phyloP scores from a whole-genome alignment of 768 basidiomycete species.

The Suillus discolor region DNA sequence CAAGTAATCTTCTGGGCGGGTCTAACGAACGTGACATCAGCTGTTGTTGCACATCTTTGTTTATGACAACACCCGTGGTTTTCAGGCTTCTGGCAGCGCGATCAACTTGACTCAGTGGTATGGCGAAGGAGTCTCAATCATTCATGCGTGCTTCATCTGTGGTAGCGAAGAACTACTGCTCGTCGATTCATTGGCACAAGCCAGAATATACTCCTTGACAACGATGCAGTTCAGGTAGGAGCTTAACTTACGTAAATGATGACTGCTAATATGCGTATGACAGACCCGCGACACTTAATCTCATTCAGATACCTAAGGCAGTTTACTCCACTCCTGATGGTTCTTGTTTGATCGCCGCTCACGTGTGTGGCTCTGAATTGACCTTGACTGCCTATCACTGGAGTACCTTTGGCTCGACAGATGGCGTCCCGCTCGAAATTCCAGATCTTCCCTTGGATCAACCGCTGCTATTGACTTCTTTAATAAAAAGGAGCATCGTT shows the following conservation, averaged over 20 bases:
- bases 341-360: slow-evolving; percentile 48
- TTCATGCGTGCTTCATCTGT: slow-evolving; percentile 44
- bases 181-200: slow-evolving; percentile 45
- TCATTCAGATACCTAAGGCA: slow-evolving; percentile 36
- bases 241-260: neutral
- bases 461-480: slow-evolving; percentile 42
- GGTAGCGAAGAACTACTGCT: slow-evolving; percentile 56
- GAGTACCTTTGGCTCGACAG: slow-evolving; percentile 55
- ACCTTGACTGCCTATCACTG: slow-evolving; percentile 51
- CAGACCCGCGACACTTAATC: slow-evolving; percentile 48
- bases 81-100: slow-evolving; percentile 44
- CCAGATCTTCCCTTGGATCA: slow-evolving; percentile 25
- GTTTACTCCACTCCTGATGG: slow-evolving; percentile 56
- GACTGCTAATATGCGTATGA: neutral
- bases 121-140: slow-evolving; percentile 27
- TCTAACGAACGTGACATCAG: slow-evolving; percentile 21
- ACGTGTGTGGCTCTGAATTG: slow-evolving; percentile 21
- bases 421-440: slow-evolving; percentile 44
- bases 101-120: slow-evolving; percentile 50
- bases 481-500: slow-evolving; percentile 42
- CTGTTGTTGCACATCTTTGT: slow-evolving; percentile 46
- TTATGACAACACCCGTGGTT: slow-evolving; percentile 47
- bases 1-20: neutral
- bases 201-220: slow-evolving; percentile 55
- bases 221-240: slow-evolving; percentile 56